Percentiles rank a stretch among this genome's conserved stretches.
Evolutionary conservation across 352 stramenopile species (phyloP).

Genomic region (Globisporangium sylvaticum): DNA sequence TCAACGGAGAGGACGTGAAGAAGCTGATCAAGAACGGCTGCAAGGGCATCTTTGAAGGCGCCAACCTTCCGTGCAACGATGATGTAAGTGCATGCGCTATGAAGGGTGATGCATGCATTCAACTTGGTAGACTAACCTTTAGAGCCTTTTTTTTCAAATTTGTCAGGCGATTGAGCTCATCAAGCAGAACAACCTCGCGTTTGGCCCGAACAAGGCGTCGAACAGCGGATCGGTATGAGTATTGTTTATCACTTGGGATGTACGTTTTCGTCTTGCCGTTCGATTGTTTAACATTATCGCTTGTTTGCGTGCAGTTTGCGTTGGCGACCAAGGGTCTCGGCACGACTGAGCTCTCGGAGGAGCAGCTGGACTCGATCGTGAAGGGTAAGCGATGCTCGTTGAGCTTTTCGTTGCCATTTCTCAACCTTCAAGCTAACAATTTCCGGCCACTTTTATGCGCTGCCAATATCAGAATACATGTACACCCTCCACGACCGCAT

Average conservation of each 20-base stretch:
- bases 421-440: background rate
- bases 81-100: constrained; percentile 26
- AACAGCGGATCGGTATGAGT: constrained; percentile 66
- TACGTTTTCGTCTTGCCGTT: background rate
- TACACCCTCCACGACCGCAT: constrained; percentile 66
- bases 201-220: constrained; percentile 81
- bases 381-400: constrained; percentile 37
- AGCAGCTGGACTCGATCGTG: constrained; percentile 66
- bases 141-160: background rate
- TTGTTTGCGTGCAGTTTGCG: constrained; percentile 35
- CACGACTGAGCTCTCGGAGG: constrained; percentile 45
- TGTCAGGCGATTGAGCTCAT: constrained; percentile 66
- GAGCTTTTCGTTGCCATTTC: background rate
- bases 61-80: constrained; percentile 78
- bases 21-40: constrained; percentile 86
- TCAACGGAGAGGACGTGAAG: constrained; percentile 75
- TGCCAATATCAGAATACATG: constrained; percentile 65
- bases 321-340: constrained; percentile 60
- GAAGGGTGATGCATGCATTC: background rate
- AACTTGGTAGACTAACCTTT: background rate
- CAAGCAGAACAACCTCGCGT: constrained; percentile 80
- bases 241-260: background rate
- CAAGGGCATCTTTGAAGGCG: constrained; percentile 86
- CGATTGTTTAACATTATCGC: background rate
- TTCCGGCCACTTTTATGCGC: constrained; percentile 10